A percentile compares a stretch with the other conserved stretches of the same genome.
Conservation (phyloP, 2,329 filamentous ascomycete genomes). For the Aspergillus persii region DNA sequence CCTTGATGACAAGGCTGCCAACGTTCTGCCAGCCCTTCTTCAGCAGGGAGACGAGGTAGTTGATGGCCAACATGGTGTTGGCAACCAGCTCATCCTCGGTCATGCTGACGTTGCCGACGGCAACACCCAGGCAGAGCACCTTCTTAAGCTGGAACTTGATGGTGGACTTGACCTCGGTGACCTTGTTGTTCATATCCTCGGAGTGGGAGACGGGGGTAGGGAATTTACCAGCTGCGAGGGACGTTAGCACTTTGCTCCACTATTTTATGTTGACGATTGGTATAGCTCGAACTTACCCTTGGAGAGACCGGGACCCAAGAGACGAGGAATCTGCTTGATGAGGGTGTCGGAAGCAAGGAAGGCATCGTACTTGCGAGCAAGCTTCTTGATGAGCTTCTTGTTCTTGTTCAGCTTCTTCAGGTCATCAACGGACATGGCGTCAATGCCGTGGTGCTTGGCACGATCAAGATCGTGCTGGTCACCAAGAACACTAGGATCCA, state of each 20-base stretch:
- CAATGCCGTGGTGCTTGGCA: constrained; percentile 98
- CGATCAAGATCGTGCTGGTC: constrained; percentile 99
- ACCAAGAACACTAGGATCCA: constrained; percentile 65
- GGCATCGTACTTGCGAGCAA: constrained; percentile 99
- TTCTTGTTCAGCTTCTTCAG: constrained; percentile 99
- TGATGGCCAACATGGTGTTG: constrained; percentile 99
- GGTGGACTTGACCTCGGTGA: constrained; percentile 99
- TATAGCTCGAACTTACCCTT: constrained; percentile 64
- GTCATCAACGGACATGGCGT: constrained; percentile 97
- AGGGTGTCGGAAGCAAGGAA: constrained; percentile 96
- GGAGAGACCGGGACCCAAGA: constrained; percentile 96
- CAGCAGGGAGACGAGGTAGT: constrained; percentile 98
- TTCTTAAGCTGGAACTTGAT: constrained; percentile 99
- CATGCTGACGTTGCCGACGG: constrained; percentile 98
- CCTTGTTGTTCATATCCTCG: constrained; percentile 91
- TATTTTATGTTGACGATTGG: neutral
- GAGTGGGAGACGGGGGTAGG: constrained; percentile 95
- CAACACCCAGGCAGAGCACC: constrained; percentile 99
- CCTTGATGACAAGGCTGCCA: constrained; percentile 99
- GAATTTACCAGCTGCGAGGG: constrained; percentile 87
- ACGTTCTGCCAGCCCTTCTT: constrained; percentile 99
- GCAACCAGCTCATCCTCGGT: constrained; percentile 89
- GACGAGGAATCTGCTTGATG: constrained; percentile 99
- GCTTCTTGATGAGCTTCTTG: constrained; percentile 99
- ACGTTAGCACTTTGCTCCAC: constrained; percentile 33